These are phyloP conservation scores for Moricandia arvensis DNA, from an alignment of 345 rosid genomes.

Conservation along the genomic window DNA sequence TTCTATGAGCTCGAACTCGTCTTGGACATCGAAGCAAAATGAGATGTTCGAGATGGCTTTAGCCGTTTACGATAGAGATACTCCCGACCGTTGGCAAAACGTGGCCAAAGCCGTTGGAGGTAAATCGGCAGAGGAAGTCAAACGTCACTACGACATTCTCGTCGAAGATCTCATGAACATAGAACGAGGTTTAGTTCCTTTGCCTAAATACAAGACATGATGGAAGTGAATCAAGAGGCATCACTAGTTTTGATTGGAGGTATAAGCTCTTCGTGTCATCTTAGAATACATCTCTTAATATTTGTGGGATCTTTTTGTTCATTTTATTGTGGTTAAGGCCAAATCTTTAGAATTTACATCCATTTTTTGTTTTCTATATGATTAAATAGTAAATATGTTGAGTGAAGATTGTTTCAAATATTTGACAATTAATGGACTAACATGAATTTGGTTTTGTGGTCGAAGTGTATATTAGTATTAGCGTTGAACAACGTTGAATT, in stretches of 20 bases:
- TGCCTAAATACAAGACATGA: constrained; percentile 56
- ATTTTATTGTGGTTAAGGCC: background rate
- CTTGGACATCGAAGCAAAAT: constrained; percentile 77
- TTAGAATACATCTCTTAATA: background rate
- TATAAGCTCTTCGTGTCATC: background rate
- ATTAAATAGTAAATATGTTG: background rate
- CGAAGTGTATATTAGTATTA: background rate
- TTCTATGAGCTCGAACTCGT: constrained; percentile 48
- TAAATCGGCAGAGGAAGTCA: constrained; percentile 79
- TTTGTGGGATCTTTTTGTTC: background rate
- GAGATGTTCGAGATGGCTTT: constrained; percentile 83
- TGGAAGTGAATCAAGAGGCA: constrained; percentile 37
- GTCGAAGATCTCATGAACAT: constrained; percentile 69
- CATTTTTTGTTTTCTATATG: background rate
- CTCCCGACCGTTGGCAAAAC: constrained; percentile 93
- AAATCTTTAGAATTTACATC: background rate
- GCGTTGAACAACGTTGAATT: background rate
- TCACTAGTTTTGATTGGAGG: constrained; percentile 45
- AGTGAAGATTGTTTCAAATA: background rate
- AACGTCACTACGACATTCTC: constrained; percentile 73
- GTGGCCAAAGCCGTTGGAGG: constrained; percentile 74
- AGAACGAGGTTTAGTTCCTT: constrained; percentile 64
- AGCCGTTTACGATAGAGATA: constrained; percentile 72
- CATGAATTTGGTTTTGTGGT: constrained; percentile 11
- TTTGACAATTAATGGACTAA: constrained; percentile 8